Evolutionary conservation across 768 basidiomycete species (phyloP).

Genomic region (Boletus patriciae): DNA sequence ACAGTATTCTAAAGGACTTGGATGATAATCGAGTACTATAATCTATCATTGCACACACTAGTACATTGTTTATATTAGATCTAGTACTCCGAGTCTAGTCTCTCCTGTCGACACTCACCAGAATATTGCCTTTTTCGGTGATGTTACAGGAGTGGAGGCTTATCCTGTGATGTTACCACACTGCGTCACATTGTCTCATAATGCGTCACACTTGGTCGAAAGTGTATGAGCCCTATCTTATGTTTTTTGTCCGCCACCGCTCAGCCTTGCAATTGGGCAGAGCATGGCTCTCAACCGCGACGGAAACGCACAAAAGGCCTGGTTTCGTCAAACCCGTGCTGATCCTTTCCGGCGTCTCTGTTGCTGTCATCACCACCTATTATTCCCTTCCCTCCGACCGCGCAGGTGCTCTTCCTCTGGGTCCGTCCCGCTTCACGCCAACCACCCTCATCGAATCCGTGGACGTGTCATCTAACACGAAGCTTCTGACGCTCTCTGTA

Average conservation of each 20-base stretch:
- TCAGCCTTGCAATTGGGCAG: too few relatives aligned
- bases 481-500: conserved; percentile 61
- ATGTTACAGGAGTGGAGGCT: too few relatives aligned
- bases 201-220: too few relatives aligned
- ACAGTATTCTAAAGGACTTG: too few relatives aligned
- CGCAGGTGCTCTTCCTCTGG: conserved; percentile 47
- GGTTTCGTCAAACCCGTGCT: conserved; percentile 17
- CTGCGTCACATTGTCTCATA: too few relatives aligned
- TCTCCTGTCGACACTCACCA: too few relatives aligned
- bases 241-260: conserved; percentile 10
- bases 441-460: conserved; percentile 56
- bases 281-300: neutral
- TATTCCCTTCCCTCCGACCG: conserved; percentile 51
- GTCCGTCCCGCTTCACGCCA: conserved; percentile 53
- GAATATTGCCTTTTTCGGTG: too few relatives aligned
- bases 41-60: too few relatives aligned
- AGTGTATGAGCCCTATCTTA: neutral
- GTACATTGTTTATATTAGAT: too few relatives aligned
- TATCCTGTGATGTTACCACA: too few relatives aligned
- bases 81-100: too few relatives aligned
- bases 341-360: conserved; percentile 40
- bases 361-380: conserved; percentile 47
- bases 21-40: too few relatives aligned
- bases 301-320: neutral
- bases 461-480: conserved; percentile 55